Percentiles rank a stretch among this genome's conserved stretches.
phyloP scores from a whole-genome alignment of 371 early-diverging fungal species.

The Mucor saturninus region DNA sequence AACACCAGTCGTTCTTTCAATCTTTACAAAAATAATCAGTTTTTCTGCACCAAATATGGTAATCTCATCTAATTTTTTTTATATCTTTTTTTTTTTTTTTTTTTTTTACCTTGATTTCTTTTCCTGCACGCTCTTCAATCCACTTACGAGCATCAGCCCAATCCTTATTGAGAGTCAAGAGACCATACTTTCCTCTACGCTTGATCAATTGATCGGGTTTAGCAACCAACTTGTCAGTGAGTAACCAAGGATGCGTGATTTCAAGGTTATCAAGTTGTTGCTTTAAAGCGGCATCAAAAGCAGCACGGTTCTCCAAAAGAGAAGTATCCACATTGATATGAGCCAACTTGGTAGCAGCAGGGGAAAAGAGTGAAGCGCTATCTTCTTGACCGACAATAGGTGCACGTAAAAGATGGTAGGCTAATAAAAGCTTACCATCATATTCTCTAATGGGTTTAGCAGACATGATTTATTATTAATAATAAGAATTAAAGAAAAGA shows the following conservation, averaged over 20 bases:
- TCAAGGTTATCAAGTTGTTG: slow-evolving; percentile 73
- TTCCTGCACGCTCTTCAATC: slow-evolving; percentile 89
- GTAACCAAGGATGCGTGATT: slow-evolving; percentile 84
- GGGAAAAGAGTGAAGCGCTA: slow-evolving; percentile 62
- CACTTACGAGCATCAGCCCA: slow-evolving; percentile 88
- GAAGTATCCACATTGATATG: slow-evolving; percentile 77
- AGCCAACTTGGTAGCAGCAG: slow-evolving; percentile 79
- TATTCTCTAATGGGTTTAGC: slow-evolving; percentile 97
- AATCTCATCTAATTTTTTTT: slow-evolving; percentile 25
- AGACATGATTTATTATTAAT: slow-evolving; percentile 67
- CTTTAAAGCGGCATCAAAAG: slow-evolving; percentile 64
- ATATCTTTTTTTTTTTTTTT: slow-evolving; percentile 1
- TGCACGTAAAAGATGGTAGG: slow-evolving; percentile 83
- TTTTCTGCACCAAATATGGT: slow-evolving; percentile 12
- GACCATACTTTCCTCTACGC: slow-evolving; percentile 94
- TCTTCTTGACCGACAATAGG: slow-evolving; percentile 55
- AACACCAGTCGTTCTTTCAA: slow-evolving; percentile 84
- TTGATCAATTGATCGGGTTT: slow-evolving; percentile 98
- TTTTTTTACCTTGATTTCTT: slow-evolving; percentile 72
- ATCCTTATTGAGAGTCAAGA: slow-evolving; percentile 87
- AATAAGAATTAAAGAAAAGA: slow-evolving; percentile 2
- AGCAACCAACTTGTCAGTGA: slow-evolving; percentile 84
- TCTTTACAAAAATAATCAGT: slow-evolving; percentile 43
- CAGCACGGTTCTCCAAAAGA: slow-evolving; percentile 48
- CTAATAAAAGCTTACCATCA: slow-evolving; percentile 95